Conservation (phyloP, 257 asterid genomes). For the Perilla frutescens region DNA sequence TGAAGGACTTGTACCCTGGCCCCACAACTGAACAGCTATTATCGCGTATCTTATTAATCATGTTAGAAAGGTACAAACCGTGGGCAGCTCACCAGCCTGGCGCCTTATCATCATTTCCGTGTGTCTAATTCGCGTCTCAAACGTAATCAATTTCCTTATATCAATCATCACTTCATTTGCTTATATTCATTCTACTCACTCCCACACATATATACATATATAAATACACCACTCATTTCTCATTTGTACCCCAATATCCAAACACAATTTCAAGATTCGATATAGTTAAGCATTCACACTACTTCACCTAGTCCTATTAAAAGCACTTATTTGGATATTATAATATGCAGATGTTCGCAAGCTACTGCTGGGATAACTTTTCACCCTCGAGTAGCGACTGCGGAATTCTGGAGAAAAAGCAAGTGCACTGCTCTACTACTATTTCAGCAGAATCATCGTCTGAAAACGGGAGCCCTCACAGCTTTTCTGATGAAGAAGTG, state of each 20-base stretch:
- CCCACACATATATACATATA: not conserved
- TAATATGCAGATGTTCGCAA: not conserved
- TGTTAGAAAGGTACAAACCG: constrained; percentile 20
- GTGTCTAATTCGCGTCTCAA: not conserved
- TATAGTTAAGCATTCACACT: too few relatives aligned
- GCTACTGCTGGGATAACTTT: not conserved
- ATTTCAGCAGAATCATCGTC: constrained; percentile 14
- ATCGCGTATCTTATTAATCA: not conserved
- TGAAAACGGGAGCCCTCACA: constrained; percentile 11
- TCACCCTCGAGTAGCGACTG: too few relatives aligned
- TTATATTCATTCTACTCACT: too few relatives aligned
- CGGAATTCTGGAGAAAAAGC: not conserved
- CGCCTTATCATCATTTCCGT: constrained; percentile 31
- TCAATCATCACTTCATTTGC: too few relatives aligned
- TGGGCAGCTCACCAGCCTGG: constrained; percentile 35
- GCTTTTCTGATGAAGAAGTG: constrained; percentile 44
- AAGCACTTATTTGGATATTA: too few relatives aligned
- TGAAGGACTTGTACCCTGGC: constrained; percentile 12
- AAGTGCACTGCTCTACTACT: constrained; percentile 17
- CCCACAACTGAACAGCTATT: not conserved
- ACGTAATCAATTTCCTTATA: too few relatives aligned
- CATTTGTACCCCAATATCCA: not conserved
- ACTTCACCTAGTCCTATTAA: too few relatives aligned
- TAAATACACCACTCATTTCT: not conserved
- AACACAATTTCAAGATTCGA: not conserved